These are phyloP conservation scores for Erythrobasidium hasegawianum DNA, from an alignment of 1,284 basidiomycete species.

Conservation along the genomic window DNA sequence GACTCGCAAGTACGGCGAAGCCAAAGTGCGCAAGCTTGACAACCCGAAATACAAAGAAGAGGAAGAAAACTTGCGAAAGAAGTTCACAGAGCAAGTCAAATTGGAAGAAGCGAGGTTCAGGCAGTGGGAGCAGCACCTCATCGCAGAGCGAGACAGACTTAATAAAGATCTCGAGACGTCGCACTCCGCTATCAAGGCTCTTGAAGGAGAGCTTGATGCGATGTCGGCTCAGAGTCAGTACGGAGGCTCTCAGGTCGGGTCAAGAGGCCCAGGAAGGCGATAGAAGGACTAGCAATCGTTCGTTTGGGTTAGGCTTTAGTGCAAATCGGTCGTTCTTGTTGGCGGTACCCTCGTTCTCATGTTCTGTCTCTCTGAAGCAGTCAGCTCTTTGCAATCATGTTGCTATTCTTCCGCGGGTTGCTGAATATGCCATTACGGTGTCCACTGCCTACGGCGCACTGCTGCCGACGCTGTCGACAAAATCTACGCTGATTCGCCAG, in stretches of 20 bases:
- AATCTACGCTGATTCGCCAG: too few species aligned
- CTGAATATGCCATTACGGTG: too few species aligned
- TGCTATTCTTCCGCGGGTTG: too few species aligned
- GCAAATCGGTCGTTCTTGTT: too few species aligned
- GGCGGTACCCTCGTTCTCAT: too few species aligned
- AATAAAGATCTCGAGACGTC: constrained; percentile 94
- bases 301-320: too few species aligned
- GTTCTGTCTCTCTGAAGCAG: too few species aligned
- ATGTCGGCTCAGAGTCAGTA: constrained; percentile 16
- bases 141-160: constrained; percentile 90
- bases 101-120: constrained; percentile 95
- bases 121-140: constrained; percentile 98
- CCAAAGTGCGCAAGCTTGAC: constrained; percentile 97
- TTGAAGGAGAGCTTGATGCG: constrained; percentile 22
- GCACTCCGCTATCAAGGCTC: constrained; percentile 53
- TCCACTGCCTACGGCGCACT: too few species aligned
- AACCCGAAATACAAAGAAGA: constrained; percentile 99
- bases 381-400: too few species aligned
- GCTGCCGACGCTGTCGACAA: too few species aligned
- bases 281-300: not conserved
- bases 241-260: constrained; percentile 12
- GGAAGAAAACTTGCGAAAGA: constrained; percentile 88
- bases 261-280: constrained; percentile 16
- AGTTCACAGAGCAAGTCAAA: constrained; percentile 99
- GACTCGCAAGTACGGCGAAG: constrained; percentile 97